Evolutionary conservation across 805 yeast genomes (phyloP).

Genomic region (Wickerhamomyces mucosus): DNA sequence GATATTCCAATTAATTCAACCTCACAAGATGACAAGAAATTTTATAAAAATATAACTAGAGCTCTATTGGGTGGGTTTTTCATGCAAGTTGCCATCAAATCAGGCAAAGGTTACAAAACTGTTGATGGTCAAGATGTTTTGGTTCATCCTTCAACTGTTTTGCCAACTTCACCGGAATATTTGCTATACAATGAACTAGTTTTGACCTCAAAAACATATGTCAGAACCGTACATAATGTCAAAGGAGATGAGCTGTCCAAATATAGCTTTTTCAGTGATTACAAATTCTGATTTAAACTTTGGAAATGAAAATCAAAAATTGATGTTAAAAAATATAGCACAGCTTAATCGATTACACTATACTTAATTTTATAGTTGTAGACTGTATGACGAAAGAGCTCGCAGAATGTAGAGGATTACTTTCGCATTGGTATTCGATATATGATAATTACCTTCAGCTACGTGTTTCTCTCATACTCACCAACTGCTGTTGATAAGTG

Average conservation of each 20-base stretch:
- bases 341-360: no score
- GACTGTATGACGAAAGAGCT: no score
- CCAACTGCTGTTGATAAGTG: no score
- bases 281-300: conserved; percentile 14
- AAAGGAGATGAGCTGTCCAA: conserved; percentile 64
- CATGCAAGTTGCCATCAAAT: conserved; percentile 96
- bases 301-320: background rate
- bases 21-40: conserved; percentile 53
- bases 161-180: conserved; percentile 88
- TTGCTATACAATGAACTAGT: conserved; percentile 93
- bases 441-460: no score
- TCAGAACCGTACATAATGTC: conserved; percentile 85
- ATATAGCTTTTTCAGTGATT: conserved; percentile 22
- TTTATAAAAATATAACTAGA: conserved; percentile 71
- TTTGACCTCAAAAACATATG: conserved; percentile 84
- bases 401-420: no score
- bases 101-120: conserved; percentile 83
- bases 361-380: no score
- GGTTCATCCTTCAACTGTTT: conserved; percentile 87
- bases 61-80: conserved; percentile 91
- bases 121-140: conserved; percentile 94
- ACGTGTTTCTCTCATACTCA: no score
- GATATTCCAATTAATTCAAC: conserved; percentile 68
- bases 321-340: no score
- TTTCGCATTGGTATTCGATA: no score